phyloP scores from a whole-genome alignment of 2,329 filamentous ascomycete genomes.

The Colletotrichum eleusines region DNA sequence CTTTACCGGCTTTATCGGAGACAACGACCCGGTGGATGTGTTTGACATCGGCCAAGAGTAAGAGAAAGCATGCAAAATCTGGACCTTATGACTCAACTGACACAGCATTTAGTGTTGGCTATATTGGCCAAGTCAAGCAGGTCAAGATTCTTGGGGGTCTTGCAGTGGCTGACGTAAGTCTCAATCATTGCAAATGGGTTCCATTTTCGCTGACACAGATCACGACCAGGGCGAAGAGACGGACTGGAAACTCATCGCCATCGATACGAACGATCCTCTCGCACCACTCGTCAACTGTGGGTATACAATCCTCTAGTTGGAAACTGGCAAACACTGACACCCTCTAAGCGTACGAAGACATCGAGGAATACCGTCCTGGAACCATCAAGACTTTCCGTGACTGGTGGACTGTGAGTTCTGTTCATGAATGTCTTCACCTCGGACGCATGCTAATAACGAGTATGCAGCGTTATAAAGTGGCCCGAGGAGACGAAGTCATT shows the following conservation, averaged over 20 bases:
- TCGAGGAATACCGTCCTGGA: conserved; percentile 55
- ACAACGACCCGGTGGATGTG: conserved; percentile 58
- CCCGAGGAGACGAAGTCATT: conserved; percentile 51
- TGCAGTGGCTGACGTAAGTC: conserved; percentile 53
- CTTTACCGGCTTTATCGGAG: conserved; percentile 53
- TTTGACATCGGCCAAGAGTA: conserved; percentile 55
- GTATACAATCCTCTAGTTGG: background rate
- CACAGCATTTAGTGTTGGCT: conserved; percentile 44
- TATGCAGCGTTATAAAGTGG: conserved; percentile 55
- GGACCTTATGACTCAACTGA: background rate
- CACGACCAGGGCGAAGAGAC: conserved; percentile 47
- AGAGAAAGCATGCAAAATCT: conserved; percentile 2
- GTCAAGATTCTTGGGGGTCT: conserved; percentile 57
- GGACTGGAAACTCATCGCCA: conserved; percentile 57
- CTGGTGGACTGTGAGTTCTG: conserved; percentile 53
- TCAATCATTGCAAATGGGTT: background rate
- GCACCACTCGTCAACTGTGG: conserved; percentile 51
- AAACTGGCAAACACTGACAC: background rate
- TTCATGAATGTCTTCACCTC: accelerated
- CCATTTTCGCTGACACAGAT: background rate
- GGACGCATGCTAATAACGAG: background rate
- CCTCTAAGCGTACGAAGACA: conserved; percentile 49
- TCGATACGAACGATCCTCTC: conserved; percentile 55
- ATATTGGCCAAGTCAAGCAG: conserved; percentile 56
- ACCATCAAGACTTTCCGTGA: conserved; percentile 51